These are phyloP conservation scores for Paecilomyces formosus DNA, from an alignment of 2,329 filamentous ascomycete genomes.

Conservation along the genomic window DNA sequence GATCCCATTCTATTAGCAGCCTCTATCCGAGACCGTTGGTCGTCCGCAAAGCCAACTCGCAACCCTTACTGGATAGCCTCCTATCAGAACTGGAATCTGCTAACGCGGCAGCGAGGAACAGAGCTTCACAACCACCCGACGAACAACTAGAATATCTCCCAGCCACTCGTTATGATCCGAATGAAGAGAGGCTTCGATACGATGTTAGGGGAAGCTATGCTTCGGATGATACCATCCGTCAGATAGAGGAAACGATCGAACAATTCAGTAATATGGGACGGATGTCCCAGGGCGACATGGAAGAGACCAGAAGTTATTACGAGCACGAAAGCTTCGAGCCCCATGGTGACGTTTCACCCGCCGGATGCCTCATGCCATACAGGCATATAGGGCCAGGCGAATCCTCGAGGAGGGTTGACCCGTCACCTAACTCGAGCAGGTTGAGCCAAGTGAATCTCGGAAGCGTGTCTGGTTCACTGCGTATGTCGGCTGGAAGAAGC, in stretches of 20 bases:
- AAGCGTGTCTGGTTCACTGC: background rate
- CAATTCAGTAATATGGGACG: background rate
- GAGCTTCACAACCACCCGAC: background rate
- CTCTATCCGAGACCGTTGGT: background rate
- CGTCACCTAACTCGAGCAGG: background rate
- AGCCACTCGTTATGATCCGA: background rate
- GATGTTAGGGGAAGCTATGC: background rate
- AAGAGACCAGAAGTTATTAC: background rate
- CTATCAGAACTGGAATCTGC: background rate
- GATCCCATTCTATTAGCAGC: background rate
- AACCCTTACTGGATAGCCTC: background rate
- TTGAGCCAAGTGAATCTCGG: background rate
- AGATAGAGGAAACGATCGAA: background rate
- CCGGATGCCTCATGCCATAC: background rate
- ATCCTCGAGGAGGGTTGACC: background rate
- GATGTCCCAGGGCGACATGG: background rate
- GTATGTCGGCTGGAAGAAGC: background rate
- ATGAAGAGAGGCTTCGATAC: background rate
- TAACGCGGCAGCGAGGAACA: background rate
- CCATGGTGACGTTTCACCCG: background rate
- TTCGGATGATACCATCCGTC: background rate
- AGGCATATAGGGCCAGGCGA: background rate
- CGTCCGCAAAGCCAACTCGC: background rate
- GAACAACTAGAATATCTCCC: background rate
- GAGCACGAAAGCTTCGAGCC: background rate